Evolutionary conservation across 225 moss, liverwort and hornwort species (phyloP), one percentile per base, ranked within the genome.

Genomic region (Marchantia paleacea): DNA sequence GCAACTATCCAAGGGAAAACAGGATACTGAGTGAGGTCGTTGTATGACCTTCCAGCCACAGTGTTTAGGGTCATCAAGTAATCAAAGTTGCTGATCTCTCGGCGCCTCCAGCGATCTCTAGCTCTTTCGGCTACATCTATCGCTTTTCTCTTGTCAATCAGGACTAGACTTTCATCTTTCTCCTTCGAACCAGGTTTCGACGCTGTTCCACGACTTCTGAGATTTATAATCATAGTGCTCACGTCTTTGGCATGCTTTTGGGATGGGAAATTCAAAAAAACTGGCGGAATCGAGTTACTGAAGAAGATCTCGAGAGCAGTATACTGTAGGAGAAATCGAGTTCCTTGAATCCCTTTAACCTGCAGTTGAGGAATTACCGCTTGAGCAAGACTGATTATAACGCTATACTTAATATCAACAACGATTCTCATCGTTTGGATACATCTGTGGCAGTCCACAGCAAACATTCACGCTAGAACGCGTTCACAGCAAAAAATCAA

Each of bases 1-100:
- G 93, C 91, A 63, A 93, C 57, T 64, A 91, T 85, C 93, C 93
- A 93, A 79, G 93, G 93, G 53, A 93, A 93, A 80, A 91, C 86
- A 76, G 91, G 93, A 84, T 93, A 93, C 65, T 93, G 93, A 49
- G 93, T 93, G 68, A 89, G 80, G 62, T 93, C 93, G 84, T 93
- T 93, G 84, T 93, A 91, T 47, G 93, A 93, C 64, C 93, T 91
- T 81, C 93, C 93, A 73, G 89, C 91, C 47, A 93, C 80, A 47
- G 91, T 93, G 76, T 93, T 93, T 53, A 93, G 39, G 18, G 86
- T 88, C 80, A 93, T 84, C 39, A 93, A 72, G 75, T 93, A 93
- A 55, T 93, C 93, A 39, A 93, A 93, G 85, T 91, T 93, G 84
- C 85, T 90, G 73, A 93, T 90, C 79, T 93, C 91, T 70, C 93